A percentile compares a stretch with the other conserved stretches of the same genome.
These are phyloP conservation scores for Cystobasidiaceae sp. DNA, from an alignment of 1,284 basidiomycete species.

Conservation along the genomic window DNA sequence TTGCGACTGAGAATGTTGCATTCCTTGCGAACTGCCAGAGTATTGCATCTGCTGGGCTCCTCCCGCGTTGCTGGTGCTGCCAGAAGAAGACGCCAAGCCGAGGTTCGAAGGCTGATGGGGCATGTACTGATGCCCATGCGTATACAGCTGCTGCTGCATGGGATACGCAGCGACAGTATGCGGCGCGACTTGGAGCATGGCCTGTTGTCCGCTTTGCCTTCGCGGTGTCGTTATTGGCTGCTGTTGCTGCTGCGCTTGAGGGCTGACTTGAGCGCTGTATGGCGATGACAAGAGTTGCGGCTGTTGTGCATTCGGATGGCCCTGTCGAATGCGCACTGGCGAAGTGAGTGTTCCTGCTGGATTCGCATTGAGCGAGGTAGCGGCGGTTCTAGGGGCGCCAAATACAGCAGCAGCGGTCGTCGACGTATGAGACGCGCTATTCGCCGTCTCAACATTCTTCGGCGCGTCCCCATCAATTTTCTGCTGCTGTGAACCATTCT, in stretches of 20 bases:
- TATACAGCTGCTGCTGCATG: background rate
- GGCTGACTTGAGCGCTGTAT: background rate
- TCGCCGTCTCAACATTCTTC: no score
- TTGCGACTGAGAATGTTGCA: background rate
- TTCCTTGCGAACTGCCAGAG: no score
- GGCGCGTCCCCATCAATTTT: no score
- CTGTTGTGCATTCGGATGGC: background rate
- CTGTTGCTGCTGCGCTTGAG: constrained; percentile 1
- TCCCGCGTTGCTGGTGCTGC: background rate
- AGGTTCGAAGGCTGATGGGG: constrained; percentile 16
- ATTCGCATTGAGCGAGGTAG: background rate
- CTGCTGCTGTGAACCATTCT: background rate
- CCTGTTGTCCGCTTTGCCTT: background rate
- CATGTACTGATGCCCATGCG: constrained; percentile 11
- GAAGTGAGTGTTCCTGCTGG: background rate
- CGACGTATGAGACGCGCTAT: no score
- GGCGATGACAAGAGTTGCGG: background rate
- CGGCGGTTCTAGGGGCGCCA: background rate
- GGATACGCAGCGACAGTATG: constrained; percentile 11
- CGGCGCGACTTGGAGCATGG: constrained; percentile 3
- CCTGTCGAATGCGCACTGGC: background rate
- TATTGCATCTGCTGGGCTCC: no score
- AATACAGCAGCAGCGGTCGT: background rate
- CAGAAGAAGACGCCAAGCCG: background rate
- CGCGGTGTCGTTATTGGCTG: background rate